Conservation (phyloP, 2,329 filamentous ascomycete genomes). For the Apiospora koreana region DNA sequence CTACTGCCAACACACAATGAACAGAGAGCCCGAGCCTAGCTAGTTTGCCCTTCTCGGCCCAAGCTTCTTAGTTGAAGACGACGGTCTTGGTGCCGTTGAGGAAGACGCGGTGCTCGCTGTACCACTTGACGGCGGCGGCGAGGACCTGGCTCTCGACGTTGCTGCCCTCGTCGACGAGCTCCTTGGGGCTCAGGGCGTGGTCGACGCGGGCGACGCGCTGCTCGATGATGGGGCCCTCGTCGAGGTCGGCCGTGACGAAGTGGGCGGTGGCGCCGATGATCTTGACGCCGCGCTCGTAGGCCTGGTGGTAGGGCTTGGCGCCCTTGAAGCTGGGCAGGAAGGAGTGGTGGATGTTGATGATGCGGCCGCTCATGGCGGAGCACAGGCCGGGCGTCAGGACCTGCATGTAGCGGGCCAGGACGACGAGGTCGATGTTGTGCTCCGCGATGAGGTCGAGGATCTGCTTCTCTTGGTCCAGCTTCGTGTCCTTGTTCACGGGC, state of each 20-base stretch:
- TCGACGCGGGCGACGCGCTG: conserved; percentile 78
- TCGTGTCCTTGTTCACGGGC: conserved; percentile 77
- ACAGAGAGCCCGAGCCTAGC: no score
- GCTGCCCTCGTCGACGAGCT: conserved; percentile 76
- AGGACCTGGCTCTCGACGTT: conserved; percentile 84
- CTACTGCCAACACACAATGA: neutral
- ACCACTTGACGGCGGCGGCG: conserved; percentile 81
- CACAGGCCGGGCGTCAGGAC: conserved; percentile 76
- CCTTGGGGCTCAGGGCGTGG: conserved; percentile 74
- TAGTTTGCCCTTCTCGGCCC: no score
- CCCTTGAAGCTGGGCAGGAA: conserved; percentile 89
- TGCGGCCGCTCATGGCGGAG: conserved; percentile 77
- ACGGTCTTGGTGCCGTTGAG: conserved; percentile 80
- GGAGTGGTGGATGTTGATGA: conserved; percentile 91
- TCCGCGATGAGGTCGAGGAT: conserved; percentile 70
- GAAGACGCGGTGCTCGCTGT: conserved; percentile 75
- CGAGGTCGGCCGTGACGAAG: conserved; percentile 82
- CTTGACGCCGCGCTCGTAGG: conserved; percentile 83
- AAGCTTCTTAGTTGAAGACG: conserved; percentile 58
- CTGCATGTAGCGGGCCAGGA: conserved; percentile 87
- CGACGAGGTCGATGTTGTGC: conserved; percentile 75
- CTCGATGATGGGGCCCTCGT: conserved; percentile 88
- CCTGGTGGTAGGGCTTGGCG: conserved; percentile 86
- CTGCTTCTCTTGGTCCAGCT: conserved; percentile 69
- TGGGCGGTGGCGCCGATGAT: conserved; percentile 86